A percentile compares a stretch with the other conserved stretches of the same genome.
These are phyloP conservation scores for Castanea sativa DNA, from an alignment of 306 rosid genomes.

Conservation along the genomic window DNA sequence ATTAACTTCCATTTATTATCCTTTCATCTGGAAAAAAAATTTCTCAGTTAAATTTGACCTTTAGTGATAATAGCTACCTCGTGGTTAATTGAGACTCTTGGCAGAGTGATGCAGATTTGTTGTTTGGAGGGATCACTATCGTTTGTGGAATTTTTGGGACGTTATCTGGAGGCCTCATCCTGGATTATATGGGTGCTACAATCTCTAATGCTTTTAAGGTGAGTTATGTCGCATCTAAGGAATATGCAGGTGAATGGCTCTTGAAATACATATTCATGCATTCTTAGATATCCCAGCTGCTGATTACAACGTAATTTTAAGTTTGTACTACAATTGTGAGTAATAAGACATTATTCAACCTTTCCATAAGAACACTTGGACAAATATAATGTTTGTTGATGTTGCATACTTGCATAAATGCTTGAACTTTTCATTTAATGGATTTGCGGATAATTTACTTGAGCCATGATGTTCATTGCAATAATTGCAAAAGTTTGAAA, in stretches of 20 bases:
- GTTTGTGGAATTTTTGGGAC: slow-evolving; percentile 86
- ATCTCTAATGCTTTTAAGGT: slow-evolving; percentile 90
- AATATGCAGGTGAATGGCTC: neutral
- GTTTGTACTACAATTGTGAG: neutral
- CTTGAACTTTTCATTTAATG: neutral
- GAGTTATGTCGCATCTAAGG: slow-evolving; percentile 24
- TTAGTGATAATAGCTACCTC: slow-evolving; percentile 15
- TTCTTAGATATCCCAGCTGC: neutral
- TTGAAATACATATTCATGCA: neutral
- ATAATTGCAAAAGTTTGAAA: neutral
- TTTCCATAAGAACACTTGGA: neutral
- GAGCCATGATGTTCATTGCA: neutral
- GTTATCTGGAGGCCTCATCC: slow-evolving; percentile 77
- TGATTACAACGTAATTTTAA: neutral
- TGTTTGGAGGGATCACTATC: slow-evolving; percentile 84
- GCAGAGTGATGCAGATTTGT: slow-evolving; percentile 78
- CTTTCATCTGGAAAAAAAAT: neutral
- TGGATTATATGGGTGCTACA: slow-evolving; percentile 71
- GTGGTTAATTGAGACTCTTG: slow-evolving; percentile 19
- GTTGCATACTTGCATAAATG: neutral
- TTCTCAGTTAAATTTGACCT: neutral
- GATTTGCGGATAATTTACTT: neutral
- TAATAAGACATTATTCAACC: neutral
- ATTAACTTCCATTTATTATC: neutral
- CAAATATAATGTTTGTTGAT: neutral